A percentile compares a stretch with the other conserved stretches of the same genome.
phyloP scores from a whole-genome alignment of 768 basidiomycete species.

The Tephrocybe rancida region DNA sequence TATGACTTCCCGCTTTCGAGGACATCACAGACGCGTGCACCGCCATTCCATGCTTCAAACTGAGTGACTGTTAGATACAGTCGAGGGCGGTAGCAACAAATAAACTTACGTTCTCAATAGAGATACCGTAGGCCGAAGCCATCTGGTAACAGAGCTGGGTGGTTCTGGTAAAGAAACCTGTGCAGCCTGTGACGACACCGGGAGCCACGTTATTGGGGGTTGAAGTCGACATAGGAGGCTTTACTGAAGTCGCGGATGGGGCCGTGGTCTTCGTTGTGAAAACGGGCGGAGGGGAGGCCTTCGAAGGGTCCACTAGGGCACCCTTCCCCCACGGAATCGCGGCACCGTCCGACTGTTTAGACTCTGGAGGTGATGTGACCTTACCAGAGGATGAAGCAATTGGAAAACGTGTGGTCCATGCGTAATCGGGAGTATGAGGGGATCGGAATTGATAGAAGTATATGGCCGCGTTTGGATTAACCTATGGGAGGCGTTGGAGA shows the following conservation, averaged over 20 bases:
- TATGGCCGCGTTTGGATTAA: conserved; percentile 63
- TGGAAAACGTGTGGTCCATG: conserved; percentile 82
- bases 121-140: conserved; percentile 5
- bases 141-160: conserved; percentile 10
- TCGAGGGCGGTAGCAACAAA: neutral
- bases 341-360: conserved; percentile 53
- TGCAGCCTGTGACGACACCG: conserved; percentile 9
- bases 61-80: neutral
- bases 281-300: conserved; percentile 37
- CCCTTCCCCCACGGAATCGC: conserved; percentile 71
- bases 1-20: conserved; percentile 6
- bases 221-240: neutral
- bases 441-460: conserved; percentile 85
- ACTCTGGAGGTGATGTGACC: conserved; percentile 49
- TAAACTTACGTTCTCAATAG: conserved; percentile 4
- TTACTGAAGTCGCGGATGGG: neutral
- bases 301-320: conserved; percentile 46
- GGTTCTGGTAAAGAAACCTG: conserved; percentile 3
- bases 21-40: conserved; percentile 3
- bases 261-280: neutral
- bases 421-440: conserved; percentile 36
- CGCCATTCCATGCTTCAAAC: conserved; percentile 15
- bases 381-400: conserved; percentile 56
- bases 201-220: neutral
- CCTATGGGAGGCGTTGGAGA: conserved; percentile 35